A percentile compares a stretch with the other conserved stretches of the same genome.
These are phyloP conservation scores for Xylaria sp. DNA, from an alignment of 2,329 filamentous ascomycete species.

Conservation along the genomic window DNA sequence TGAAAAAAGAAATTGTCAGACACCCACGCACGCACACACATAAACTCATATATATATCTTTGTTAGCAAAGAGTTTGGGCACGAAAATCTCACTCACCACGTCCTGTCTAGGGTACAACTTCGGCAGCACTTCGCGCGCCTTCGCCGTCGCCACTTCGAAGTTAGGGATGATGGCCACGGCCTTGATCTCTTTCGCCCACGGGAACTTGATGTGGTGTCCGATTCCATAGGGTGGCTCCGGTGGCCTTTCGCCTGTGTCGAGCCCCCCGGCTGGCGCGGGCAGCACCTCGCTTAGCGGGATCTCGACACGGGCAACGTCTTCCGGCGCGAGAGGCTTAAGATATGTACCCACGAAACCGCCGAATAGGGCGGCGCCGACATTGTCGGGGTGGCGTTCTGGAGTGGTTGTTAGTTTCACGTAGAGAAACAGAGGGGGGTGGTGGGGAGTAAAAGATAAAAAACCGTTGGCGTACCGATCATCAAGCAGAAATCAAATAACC, in stretches of 20 bases:
- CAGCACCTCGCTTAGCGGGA: conserved; percentile 92
- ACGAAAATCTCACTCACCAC: conserved; percentile 69
- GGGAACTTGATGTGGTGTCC: conserved; percentile 96
- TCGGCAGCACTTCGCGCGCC: conserved; percentile 85
- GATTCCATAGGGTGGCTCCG: conserved; percentile 89
- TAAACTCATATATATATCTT: background rate
- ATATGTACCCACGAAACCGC: conserved; percentile 96
- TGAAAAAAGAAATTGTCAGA: conserved; percentile 12
- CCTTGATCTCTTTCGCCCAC: conserved; percentile 96
- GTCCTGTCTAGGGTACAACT: conserved; percentile 81
- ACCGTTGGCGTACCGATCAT: conserved; percentile 78
- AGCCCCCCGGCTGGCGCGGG: conserved; percentile 89
- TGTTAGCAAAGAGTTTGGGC: background rate
- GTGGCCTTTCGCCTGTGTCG: conserved; percentile 87
- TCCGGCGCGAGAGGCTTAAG: conserved; percentile 90
- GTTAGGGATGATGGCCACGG: conserved; percentile 93
- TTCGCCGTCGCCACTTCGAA: conserved; percentile 96
- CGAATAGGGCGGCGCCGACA: conserved; percentile 93
- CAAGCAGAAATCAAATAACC: conserved; percentile 93
- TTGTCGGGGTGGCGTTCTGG: conserved; percentile 90
- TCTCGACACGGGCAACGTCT: conserved; percentile 90
- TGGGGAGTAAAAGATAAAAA: background rate
- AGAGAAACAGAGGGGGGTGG: background rate
- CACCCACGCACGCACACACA: background rate
- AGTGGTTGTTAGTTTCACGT: background rate